phyloP scores from a whole-genome alignment of 306 rosid species.

The Ziziphus jujuba region DNA sequence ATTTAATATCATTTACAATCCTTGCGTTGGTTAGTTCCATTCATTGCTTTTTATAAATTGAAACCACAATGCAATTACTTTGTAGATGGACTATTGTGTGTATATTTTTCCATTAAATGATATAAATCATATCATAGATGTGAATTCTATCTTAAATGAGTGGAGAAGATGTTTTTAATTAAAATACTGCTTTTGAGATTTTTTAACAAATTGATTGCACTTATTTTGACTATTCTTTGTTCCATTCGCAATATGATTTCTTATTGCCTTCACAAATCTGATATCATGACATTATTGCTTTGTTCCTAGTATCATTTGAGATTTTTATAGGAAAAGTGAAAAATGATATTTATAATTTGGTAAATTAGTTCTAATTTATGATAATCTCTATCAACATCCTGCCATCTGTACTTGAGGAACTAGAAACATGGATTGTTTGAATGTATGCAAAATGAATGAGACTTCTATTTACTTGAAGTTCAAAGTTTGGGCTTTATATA shows the following conservation, averaged over 20 bases:
- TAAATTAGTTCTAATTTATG: not conserved
- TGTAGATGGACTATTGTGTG: no score
- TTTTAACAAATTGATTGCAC: not conserved
- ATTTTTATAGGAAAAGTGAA: not conserved
- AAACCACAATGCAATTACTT: no score
- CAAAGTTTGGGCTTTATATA: no score
- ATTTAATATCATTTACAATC: no score
- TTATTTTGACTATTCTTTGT: not conserved
- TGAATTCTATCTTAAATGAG: not conserved
- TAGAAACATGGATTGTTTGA: not conserved
- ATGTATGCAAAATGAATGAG: not conserved
- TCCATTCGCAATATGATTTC: not conserved
- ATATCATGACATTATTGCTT: not conserved
- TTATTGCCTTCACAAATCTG: not conserved
- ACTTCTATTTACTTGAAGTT: not conserved
- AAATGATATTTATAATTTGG: not conserved
- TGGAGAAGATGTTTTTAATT: not conserved
- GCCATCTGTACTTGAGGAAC: not conserved
- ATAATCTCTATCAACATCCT: not conserved
- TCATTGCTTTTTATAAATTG: no score
- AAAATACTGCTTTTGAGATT: not conserved
- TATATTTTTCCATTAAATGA: not conserved
- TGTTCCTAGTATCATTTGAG: not conserved
- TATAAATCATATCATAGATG: not conserved
- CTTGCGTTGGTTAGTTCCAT: no score